Conservation (phyloP, 2,329 filamentous ascomycete species). For the Talaromyces amestolkiae region DNA sequence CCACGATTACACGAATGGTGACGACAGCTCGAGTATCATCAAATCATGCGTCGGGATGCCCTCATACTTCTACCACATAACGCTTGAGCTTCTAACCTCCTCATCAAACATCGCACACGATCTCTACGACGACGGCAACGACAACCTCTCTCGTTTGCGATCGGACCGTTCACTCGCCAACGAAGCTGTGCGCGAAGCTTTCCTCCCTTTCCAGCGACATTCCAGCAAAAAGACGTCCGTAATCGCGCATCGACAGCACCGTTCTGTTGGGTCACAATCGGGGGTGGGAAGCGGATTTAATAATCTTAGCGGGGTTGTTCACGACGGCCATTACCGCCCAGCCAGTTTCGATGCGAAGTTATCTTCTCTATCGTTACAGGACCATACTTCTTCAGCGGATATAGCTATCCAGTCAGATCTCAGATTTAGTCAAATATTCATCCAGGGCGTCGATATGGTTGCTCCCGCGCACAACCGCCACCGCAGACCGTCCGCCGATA, state of each 20-base stretch:
- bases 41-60: slow-evolving; percentile 50
- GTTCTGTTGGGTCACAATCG: slow-evolving; percentile 17
- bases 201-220: slow-evolving; percentile 36
- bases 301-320: background rate
- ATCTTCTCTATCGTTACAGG: background rate
- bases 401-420: slow-evolving; percentile 57
- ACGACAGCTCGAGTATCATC: background rate
- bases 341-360: background rate
- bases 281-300: slow-evolving; percentile 11
- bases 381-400: background rate
- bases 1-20: background rate
- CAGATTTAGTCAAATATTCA: slow-evolving; percentile 73
- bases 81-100: slow-evolving; percentile 57
- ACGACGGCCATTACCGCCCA: background rate
- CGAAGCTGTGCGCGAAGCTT: slow-evolving; percentile 37
- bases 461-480: slow-evolving; percentile 25
- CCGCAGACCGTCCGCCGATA: slow-evolving; percentile 25
- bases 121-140: background rate
- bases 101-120: slow-evolving; percentile 18
- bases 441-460: slow-evolving; percentile 78
- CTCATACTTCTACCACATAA: slow-evolving; percentile 63
- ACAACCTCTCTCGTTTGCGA: background rate
- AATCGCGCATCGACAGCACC: background rate
- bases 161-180: slow-evolving; percentile 29
- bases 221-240: slow-evolving; percentile 15